Evolutionary conservation across 108 stramenopile genomes (phyloP), one percentile per base, ranked within the genome.

Genomic region (Nitzschia putrida): DNA sequence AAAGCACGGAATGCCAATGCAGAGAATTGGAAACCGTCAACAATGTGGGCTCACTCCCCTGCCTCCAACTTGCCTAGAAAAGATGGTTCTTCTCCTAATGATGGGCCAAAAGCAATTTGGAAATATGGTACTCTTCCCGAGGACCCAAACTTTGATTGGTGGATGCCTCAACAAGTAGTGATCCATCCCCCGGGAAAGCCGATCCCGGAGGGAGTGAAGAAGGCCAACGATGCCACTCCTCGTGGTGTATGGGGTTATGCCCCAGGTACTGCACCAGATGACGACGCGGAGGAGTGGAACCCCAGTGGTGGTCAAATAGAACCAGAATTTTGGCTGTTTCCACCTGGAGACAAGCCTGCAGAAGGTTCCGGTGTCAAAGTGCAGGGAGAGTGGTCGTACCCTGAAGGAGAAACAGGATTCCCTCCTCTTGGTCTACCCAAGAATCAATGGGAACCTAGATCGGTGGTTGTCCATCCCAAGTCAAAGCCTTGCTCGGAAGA

Each of bases 391-490:
- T 63, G 61, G 61, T 22, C 43, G 2, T 63, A 63, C 40, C 61
- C 61, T 24, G 20, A 13, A 10, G 61, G 61, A 1, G 61, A 63
- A 44, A 63, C 61, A 5, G 44, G 22, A 16, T 63, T 45, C 21
- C 61, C 61, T 13, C 61, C 61, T 44, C 44, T 63, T 63, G 43
- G 43, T 10, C 23, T 43, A 23, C 61, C 61, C 16, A 63, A 63
- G 23, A 63, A 63, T 23, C 20, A 45, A 8, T 63, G 61, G 61
- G 44, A 47, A 47, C 44, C 61, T 8, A 63, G 23, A 63, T 45
- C 44, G 16, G 61, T 63, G n/a, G 24, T 40, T 21, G 61, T 63
- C 8, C 44, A 63, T 63, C 61, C 61, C 43, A 63, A 63, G 44
- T 59, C 58, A 40, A 59, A 59, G 38, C n/a, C 61, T 14, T 16